Evolutionary conservation across 2,329 filamentous ascomycete genomes (phyloP).

Genomic region (Furcasterigmium sp.): DNA sequence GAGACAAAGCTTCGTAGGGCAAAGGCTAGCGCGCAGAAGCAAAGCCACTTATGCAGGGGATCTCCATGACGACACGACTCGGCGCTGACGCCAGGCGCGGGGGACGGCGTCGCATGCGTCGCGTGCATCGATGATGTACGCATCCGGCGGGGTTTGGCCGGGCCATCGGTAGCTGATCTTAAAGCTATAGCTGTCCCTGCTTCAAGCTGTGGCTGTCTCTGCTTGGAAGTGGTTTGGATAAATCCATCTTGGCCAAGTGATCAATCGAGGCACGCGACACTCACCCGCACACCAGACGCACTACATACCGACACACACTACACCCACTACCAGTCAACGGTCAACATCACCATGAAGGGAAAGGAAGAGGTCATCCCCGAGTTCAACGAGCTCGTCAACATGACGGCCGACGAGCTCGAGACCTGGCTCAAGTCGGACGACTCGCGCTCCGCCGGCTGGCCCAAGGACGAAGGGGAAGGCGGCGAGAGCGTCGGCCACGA

Average conservation of each 20-base stretch:
- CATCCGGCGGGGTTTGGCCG: neutral
- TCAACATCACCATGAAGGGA: slow-evolving; percentile 15
- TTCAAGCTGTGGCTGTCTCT: too few species aligned
- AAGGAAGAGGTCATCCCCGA: slow-evolving; percentile 37
- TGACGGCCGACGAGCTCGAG: slow-evolving; percentile 55
- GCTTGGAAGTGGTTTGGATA: too few species aligned
- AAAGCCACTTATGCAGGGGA: slow-evolving; percentile 14
- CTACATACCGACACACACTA: neutral
- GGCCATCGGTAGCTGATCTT: too few species aligned
- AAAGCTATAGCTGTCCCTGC: too few species aligned
- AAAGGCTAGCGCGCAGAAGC: neutral
- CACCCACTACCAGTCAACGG: neutral
- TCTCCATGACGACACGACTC: slow-evolving; percentile 14
- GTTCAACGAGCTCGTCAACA: slow-evolving; percentile 64
- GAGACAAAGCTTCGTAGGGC: too few species aligned
- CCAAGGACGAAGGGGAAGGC: slow-evolving; percentile 46
- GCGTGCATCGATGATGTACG: too few species aligned
- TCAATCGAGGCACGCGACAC: too few species aligned
- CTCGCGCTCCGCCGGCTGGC: slow-evolving; percentile 54
- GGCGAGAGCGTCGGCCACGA: slow-evolving; percentile 61
- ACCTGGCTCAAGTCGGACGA: slow-evolving; percentile 56
- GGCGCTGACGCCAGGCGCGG: slow-evolving; percentile 11
- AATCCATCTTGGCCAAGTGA: too few species aligned
- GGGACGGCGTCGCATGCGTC: slow-evolving; percentile 4
- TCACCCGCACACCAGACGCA: neutral